These are phyloP conservation scores for Lumnitzera racemosa DNA, from an alignment of 345 rosid genomes.

Conservation along the genomic window DNA sequence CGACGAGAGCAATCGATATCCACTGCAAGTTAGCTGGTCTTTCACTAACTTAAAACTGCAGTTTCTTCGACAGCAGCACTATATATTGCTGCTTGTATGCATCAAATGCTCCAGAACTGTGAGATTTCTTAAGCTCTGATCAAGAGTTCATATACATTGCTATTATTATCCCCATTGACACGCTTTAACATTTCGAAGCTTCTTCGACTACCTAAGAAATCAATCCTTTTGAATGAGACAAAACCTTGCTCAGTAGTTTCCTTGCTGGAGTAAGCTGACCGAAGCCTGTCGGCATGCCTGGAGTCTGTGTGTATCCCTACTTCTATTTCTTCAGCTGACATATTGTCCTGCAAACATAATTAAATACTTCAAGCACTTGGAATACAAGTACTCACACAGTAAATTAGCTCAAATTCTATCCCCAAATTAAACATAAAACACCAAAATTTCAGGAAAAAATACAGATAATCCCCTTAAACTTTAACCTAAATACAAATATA, in stretches of 20 bases:
- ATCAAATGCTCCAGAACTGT: not conserved
- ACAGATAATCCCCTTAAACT: too few species aligned
- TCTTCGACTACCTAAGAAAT: slow-evolving; percentile 70
- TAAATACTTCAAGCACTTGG: too few species aligned
- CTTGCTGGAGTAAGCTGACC: slow-evolving; percentile 50
- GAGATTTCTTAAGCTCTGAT: slow-evolving; percentile 42
- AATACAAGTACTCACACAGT: not conserved
- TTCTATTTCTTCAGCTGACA: slow-evolving; percentile 57
- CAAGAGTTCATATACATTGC: slow-evolving; percentile 75
- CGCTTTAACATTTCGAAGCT: slow-evolving; percentile 81
- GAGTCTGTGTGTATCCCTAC: slow-evolving; percentile 84
- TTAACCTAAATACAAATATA: too few species aligned
- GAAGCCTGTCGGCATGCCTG: slow-evolving; percentile 71
- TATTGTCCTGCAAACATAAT: slow-evolving; percentile 45
- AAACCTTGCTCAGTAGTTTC: slow-evolving; percentile 40
- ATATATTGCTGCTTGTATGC: not conserved
- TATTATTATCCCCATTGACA: slow-evolving; percentile 65
- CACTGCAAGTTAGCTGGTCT: too few species aligned
- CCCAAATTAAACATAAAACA: too few species aligned
- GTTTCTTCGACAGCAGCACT: not conserved
- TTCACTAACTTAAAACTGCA: not conserved
- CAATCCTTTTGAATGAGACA: slow-evolving; percentile 51
- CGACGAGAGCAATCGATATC: too few species aligned
- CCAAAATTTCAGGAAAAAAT: too few species aligned
- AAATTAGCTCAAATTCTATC: not conserved